phyloP scores from a whole-genome alignment of 371 early-diverging fungal genomes.

The Smittium culicis region DNA sequence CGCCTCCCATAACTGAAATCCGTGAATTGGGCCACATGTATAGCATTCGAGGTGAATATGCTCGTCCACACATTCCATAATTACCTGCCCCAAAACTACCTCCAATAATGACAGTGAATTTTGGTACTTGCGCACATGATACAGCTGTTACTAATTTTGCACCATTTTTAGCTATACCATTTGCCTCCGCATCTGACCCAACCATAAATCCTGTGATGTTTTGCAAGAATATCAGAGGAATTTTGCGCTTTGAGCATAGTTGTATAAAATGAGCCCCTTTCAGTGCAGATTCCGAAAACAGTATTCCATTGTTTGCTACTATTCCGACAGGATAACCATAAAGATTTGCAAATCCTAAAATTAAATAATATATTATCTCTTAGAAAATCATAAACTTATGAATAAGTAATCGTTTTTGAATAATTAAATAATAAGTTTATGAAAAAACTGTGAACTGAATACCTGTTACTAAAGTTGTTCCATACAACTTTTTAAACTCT shows the following conservation, averaged over 20 bases:
- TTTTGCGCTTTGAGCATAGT: conserved; percentile 83
- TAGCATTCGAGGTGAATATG: conserved; percentile 86
- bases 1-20: conserved; percentile 97
- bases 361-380: neutral
- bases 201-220: conserved; percentile 98
- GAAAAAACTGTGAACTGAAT: neutral
- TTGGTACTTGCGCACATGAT: conserved; percentile 87
- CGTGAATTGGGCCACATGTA: conserved; percentile 96
- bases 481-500: conserved; percentile 93
- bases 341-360: conserved; percentile 72
- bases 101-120: conserved; percentile 87
- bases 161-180: conserved; percentile 96
- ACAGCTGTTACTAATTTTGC: conserved; percentile 96
- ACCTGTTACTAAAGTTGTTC: conserved; percentile 78
- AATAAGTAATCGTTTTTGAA: too few species aligned
- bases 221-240: conserved; percentile 90
- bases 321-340: conserved; percentile 92
- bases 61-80: conserved; percentile 97
- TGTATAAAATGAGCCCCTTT: conserved; percentile 97
- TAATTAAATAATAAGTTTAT: neutral
- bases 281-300: conserved; percentile 88
- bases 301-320: conserved; percentile 94
- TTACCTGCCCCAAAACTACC: conserved; percentile 90
- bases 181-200: conserved; percentile 88
- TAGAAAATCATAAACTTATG: conserved; percentile 24